Evolutionary conservation across 163 green algal species (phyloP), one percentile per base, ranked within the genome.

Genomic region (Prototheca wickerhamii): DNA sequence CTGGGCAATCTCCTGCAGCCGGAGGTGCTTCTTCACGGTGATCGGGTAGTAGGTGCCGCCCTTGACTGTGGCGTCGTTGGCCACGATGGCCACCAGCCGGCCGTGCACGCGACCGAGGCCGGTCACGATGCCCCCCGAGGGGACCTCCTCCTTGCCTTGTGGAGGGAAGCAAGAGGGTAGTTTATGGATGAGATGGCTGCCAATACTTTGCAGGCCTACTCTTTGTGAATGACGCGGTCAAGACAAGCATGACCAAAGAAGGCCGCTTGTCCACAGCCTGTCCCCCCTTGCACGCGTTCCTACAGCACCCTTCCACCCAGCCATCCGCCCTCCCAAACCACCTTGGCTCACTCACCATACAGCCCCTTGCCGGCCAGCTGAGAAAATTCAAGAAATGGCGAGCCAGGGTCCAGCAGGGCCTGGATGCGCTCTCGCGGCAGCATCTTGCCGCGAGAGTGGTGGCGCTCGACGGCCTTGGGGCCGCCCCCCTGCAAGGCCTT

Each of bases 11-110:
- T 89, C 81, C 75, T 92, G 88, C 42, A 87, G 70, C 21, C 87
- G 58, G 59, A 95, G 66, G 71, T 95, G 87, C 75, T 95, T 95
- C 77, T 95, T 94, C 34, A 95, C 88, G 3, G 90, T 96, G 69
- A 96, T 88, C 3, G 90, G 90, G 73, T 93, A 96, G 80, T 96
- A 96, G 0, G 88, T 96, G 61, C 80, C 77, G 28, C 77, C 78
- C 63, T 75, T 71, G 33, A 73, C 69, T 17, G 90, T 96, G 12
- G 90, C 84, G 61, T 97, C 90, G 70, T 97, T 97, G 46, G 90
- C 90, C 17, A 89, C 84, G 2, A 95, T 55, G 26, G 82, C 81
- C 25, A 83, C 78, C 32, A 88, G 52, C 49, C 71, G 61, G 32
- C 86, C 87, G n/a, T 87, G 75, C 34, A 93, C 82, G 4, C 64